Base-by-base conservation (phyloP, 192 early-diverging fungal species). In the Chytriomyces confervae region DNA sequence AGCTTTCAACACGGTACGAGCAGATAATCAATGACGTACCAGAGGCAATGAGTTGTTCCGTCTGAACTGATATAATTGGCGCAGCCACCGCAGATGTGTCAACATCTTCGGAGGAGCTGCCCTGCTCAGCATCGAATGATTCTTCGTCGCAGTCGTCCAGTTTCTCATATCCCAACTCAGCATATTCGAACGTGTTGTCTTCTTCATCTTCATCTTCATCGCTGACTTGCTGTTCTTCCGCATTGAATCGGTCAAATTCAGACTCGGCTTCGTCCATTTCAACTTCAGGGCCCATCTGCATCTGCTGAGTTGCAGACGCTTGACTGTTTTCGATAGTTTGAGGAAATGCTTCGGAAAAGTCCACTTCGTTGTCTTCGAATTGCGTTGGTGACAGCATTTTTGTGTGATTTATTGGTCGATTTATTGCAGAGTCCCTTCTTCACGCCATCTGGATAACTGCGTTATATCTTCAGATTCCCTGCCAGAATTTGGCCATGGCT, bases 181-280 rank as follows among this genome's bases (percentile, higher is more conserved):
- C 44, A 47, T 77, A 63, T 43, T 67, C 62, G 20, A 48, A 63
- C n/a, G 50, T 45, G 6, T 45, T 60, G 3, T 61, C 77, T 24
- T 68, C 77, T n/a, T 49, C 69, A 7, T 70, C 77, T 6, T 73
- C 77, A 3, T 60, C 69, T 3, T 61, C 68, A 24, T 62, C 67
- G 7, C 11, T 51, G 23, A 16, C 79, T 20, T 81, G 27, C 61
- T 77, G 69, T 6, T 36, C 20, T 63, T 81, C 1, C 75, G 62
- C 16, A 13, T 27, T 63, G 60, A 68, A 64, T 20, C 74, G 61
- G 61, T 81, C 47, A 69, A 77, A 53, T 53, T 77, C 76, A 71
- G 71, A 20, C 47, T 68, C 61, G 18, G 24, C 44, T 66, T 72
- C 69, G 29, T 66, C 44, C 36, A 67, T 18, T 9, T 67, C 66